phyloP scores from a whole-genome alignment of 257 asterid genomes.

The Gardenia jasminoides region DNA sequence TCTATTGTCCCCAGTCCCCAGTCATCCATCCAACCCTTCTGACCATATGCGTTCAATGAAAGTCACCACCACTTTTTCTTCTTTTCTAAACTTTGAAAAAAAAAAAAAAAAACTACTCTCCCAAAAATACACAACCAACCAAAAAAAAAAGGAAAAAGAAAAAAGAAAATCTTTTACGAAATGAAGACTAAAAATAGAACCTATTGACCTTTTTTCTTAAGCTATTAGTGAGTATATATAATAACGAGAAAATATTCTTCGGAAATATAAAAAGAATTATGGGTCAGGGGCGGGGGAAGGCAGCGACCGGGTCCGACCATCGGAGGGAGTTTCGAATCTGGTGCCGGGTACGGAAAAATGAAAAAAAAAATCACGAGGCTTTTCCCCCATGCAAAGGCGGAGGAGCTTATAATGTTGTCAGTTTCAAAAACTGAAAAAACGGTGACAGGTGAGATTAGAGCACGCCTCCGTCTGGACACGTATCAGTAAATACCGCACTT shows the following conservation, averaged over 20 bases:
- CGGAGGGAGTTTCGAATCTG: conserved; percentile 24
- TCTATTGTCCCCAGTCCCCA: neutral
- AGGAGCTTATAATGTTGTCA: conserved; percentile 26
- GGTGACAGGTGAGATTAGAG: conserved; percentile 41
- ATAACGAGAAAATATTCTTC: neutral
- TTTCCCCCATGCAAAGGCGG: conserved; percentile 9
- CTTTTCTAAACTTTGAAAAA: too few species aligned
- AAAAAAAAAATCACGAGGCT: conserved; percentile 1
- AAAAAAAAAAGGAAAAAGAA: too few species aligned
- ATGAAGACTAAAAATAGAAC: neutral
- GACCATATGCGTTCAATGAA: conserved; percentile 48
- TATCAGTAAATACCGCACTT: conserved; percentile 42
- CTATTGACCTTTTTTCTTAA: neutral
- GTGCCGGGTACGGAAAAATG: too few species aligned
- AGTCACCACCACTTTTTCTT: conserved; percentile 23
- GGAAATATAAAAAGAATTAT: neutral
- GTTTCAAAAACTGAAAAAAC: conserved; percentile 48
- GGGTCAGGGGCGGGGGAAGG: too few species aligned
- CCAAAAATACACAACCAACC: too few species aligned
- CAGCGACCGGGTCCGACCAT: conserved; percentile 2
- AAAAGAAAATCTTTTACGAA: too few species aligned
- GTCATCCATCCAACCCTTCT: conserved; percentile 18
- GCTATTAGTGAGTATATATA: neutral
- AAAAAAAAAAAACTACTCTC: neutral
- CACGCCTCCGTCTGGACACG: conserved; percentile 40